Evolutionary conservation across 1,139 yeast species (phyloP), one percentile per base, ranked within the genome.

Genomic region (Saccharomyces hybrid): DNA sequence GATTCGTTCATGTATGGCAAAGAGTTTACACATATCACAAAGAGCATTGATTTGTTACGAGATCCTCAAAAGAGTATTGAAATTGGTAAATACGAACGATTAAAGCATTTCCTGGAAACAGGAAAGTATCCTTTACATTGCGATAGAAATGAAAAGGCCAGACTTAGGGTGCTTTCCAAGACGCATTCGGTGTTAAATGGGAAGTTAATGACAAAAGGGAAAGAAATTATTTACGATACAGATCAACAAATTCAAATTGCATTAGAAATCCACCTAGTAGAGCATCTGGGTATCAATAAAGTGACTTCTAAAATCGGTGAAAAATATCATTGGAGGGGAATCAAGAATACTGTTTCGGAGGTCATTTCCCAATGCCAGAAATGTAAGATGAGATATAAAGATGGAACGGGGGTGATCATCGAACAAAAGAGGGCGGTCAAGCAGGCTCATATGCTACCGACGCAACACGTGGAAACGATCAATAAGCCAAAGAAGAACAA

Each of bases 261-360:
- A 49, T 77, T 82, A n/a, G 85, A 82, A 51, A 71, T 81, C 14
- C 98, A 91, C 68, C 67, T 78, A 60, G 73, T 80, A 16, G 79
- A 79, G 54, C 97, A 90, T 67, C 86, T 86, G 4, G 98, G 98
- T n/a, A 89, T 93, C 58, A 93, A 93, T 71, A 87, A 85, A 64
- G 85, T 96, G 1, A 90, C 97, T 0, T 75, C 93, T 0, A 74
- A 79, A 42, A 82, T 93, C 21, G 80, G 95, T 0, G 95, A 87
- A 60, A 80, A 81, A 61, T 93, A 86, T 64, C 96, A 89, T 68
- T 93, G 98, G 97, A 81, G 90, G 1, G 80, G 96, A 52, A 87
- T 93, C 59, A 91, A 93, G 70, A 90, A 83, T 59, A 89, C 96
- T 0, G 96, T 88, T 0, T 84, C 87, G 0, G 82, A 83, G 46